phyloP scores from a whole-genome alignment of 371 early-diverging fungal species.

The Umbelopsis sp. region DNA sequence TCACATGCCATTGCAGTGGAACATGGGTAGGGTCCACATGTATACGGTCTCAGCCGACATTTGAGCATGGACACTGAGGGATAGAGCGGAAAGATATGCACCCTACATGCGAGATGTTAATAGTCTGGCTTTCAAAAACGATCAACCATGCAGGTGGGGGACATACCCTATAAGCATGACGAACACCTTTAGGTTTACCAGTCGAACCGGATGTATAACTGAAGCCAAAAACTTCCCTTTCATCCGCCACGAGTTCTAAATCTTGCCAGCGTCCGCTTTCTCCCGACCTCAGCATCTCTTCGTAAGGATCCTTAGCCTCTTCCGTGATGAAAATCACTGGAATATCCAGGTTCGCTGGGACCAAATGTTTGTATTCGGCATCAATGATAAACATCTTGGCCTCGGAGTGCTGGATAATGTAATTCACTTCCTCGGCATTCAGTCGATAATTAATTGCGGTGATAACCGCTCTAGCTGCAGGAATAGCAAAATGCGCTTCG shows the following conservation, averaged over 20 bases:
- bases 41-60: conserved; percentile 52
- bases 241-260: conserved; percentile 51
- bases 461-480: conserved; percentile 59
- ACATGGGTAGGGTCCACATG: conserved; percentile 69
- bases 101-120: conserved; percentile 27
- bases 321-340: conserved; percentile 26
- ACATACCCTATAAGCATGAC: conserved; percentile 36
- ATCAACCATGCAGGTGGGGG: neutral
- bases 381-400: conserved; percentile 61
- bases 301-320: conserved; percentile 42
- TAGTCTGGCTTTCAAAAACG: neutral
- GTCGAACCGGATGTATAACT: conserved; percentile 73
- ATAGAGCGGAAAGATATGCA: conserved; percentile 57
- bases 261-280: conserved; percentile 45
- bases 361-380: conserved; percentile 38
- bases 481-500: conserved; percentile 70
- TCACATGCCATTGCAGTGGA: conserved; percentile 62
- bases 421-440: conserved; percentile 60
- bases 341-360: conserved; percentile 25
- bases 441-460: conserved; percentile 72
- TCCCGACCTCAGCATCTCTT: conserved; percentile 40
- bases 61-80: conserved; percentile 53
- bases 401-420: conserved; percentile 62
- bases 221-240: conserved; percentile 58
- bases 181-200: conserved; percentile 64